These are phyloP conservation scores for Lentinula edodes DNA, from an alignment of 768 basidiomycete species.

Conservation along the genomic window DNA sequence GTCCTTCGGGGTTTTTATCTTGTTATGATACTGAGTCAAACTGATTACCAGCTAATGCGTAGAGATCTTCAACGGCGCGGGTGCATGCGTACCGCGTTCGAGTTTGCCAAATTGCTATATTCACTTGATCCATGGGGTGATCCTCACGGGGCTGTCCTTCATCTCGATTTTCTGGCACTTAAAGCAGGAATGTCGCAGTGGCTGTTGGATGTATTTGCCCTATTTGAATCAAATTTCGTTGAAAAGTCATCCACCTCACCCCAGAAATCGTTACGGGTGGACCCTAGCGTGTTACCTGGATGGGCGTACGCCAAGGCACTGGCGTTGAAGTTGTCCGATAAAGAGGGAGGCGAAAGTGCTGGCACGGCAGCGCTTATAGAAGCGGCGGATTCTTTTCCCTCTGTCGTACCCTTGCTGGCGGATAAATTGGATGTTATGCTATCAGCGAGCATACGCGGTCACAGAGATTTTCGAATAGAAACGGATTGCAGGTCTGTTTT, in stretches of 20 bases:
- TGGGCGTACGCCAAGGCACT: constrained; percentile 72
- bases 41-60: background rate
- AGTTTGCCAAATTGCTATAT: constrained; percentile 82
- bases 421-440: constrained; percentile 78
- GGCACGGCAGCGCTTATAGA: constrained; percentile 67
- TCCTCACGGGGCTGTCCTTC: constrained; percentile 79
- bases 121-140: constrained; percentile 84
- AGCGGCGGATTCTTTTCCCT: constrained; percentile 76
- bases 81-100: constrained; percentile 84
- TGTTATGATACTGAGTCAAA: background rate
- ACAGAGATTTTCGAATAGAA: constrained; percentile 63
- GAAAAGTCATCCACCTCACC: constrained; percentile 11
- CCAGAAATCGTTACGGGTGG: constrained; percentile 23
- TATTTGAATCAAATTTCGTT: constrained; percentile 28
- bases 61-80: constrained; percentile 89
- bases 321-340: constrained; percentile 44
- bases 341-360: constrained; percentile 45
- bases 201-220: constrained; percentile 65
- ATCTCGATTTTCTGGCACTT: constrained; percentile 80
- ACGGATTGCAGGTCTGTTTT: constrained; percentile 56
- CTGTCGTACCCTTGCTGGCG: constrained; percentile 74
- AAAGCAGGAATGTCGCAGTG: constrained; percentile 78
- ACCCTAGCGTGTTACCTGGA: constrained; percentile 68
- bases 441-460: constrained; percentile 48
- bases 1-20: background rate